Conservation (phyloP, 2,329 filamentous ascomycete species). For the Paracamarosporium sp. region DNA sequence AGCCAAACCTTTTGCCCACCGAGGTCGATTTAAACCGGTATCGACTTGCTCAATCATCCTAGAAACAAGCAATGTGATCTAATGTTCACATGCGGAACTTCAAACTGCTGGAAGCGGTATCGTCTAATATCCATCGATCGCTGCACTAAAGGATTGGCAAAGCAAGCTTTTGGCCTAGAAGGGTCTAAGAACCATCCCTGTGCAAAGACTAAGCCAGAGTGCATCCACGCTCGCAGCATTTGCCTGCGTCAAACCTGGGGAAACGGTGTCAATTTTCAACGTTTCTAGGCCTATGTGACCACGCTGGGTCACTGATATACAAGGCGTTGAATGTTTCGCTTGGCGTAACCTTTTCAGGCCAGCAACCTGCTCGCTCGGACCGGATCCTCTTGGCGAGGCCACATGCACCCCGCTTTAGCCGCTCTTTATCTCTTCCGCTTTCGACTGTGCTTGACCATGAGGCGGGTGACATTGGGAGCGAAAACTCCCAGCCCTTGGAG, state of each 20-base stretch:
- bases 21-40: not conserved
- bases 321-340: slow-evolving; percentile 13
- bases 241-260: not conserved
- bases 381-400: slow-evolving; percentile 19
- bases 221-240: not conserved
- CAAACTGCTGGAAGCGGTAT: slow-evolving; percentile 12
- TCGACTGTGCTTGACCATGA: not conserved
- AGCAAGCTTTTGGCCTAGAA: slow-evolving; percentile 35
- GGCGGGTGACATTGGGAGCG: no score
- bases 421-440: not conserved
- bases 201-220: not conserved
- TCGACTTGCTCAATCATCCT: not conserved
- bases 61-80: not conserved
- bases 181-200: slow-evolving; percentile 12
- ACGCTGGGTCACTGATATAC: slow-evolving; percentile 5
- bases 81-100: not conserved
- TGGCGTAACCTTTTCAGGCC: slow-evolving; percentile 30
- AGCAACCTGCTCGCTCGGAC: slow-evolving; percentile 25
- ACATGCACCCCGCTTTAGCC: not conserved
- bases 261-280: not conserved
- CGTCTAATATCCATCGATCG: slow-evolving; percentile 24
- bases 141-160: slow-evolving; percentile 47
- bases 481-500: not conserved
- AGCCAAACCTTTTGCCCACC: not conserved
- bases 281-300: not conserved